Evolutionary conservation across 2,329 filamentous ascomycete genomes (phyloP), one percentile per base, ranked within the genome.

Genomic region (Verticillium klebahnii): DNA sequence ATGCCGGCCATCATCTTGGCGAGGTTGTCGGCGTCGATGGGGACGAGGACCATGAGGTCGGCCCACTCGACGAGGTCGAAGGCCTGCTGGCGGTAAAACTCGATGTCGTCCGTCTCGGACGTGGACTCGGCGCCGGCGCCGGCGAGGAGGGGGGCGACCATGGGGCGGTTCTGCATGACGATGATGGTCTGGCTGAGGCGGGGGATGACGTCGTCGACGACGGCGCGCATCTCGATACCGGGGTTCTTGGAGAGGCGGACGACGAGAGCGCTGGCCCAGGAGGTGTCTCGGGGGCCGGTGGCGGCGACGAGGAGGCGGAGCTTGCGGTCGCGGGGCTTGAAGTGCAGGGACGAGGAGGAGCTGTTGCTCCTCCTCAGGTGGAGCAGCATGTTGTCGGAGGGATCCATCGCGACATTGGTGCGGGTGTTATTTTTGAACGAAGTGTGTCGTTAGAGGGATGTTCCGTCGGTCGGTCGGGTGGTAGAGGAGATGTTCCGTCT

Each of bases 1-100:
- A 94, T 84, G 59, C 93, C 93, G 60, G 89, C 86, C 70, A 97
- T 81, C 92, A 97, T 96, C 72, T 92, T 92, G 34, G 91, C 91
- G 61, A 97, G 82, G 61, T 89, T 89, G 71, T 95, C 90, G 8
- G 92, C 91, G 73, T 95, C 90, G 57, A 96, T 89, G 3, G 93
- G 92, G 7, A 90, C 90, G 61, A 96, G 85, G 36, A 97, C 87
- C 62, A 97, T 82, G 67, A 97, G 78, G 74, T 97, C 91, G 6
- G 93, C 92, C 93, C 93, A 97, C 64, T 91, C 85, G 66, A 92
- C 91, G 63, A 96, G 76, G 66, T 92, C 89, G 67, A 80, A 85
- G 3, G 81, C 86, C 65, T 81, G 83, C 71, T 77, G 77, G 64
- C 76, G 77, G 62, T 80, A 82, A 57, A 79, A 80, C 65, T 87